phyloP scores from a whole-genome alignment of 495 filamentous ascomycete species.

The Xylaria bambusicola region DNA sequence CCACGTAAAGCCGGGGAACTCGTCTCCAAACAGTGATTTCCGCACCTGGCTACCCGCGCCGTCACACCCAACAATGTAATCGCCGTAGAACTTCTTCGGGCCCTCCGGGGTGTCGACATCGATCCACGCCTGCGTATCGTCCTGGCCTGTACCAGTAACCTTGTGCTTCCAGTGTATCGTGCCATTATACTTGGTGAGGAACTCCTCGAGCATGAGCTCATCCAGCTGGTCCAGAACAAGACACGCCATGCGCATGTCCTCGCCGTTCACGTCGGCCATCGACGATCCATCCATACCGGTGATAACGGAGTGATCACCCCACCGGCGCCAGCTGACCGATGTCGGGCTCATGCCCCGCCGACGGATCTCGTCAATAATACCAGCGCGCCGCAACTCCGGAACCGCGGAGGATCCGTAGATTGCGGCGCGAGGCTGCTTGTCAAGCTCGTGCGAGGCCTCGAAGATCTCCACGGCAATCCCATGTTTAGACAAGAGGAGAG shows the following conservation, averaged over 20 bases:
- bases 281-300: constrained; percentile 33
- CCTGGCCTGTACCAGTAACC: constrained; percentile 53
- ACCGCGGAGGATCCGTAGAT: constrained; percentile 56
- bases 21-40: constrained; percentile 57
- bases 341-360: constrained; percentile 50
- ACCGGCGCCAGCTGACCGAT: constrained; percentile 56
- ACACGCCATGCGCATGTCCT: constrained; percentile 42
- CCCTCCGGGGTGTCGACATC: constrained; percentile 51
- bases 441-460: constrained; percentile 50
- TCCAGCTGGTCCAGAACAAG: constrained; percentile 40
- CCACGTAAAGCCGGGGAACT: constrained; percentile 62
- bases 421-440: constrained; percentile 57
- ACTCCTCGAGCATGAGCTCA: constrained; percentile 50
- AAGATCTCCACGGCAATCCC: constrained; percentile 55
- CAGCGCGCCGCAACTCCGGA: constrained; percentile 57
- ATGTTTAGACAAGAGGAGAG: constrained; percentile 55
- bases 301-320: constrained; percentile 35
- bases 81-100: constrained; percentile 44
- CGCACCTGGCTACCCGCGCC: constrained; percentile 59
- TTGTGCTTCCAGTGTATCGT: constrained; percentile 51
- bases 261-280: constrained; percentile 33
- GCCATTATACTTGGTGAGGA: constrained; percentile 44
- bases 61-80: constrained; percentile 62
- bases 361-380: constrained; percentile 56
- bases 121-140: constrained; percentile 48